Conservation (phyloP, 805 yeast genomes). For the Saccharomycopsis oosterbeekiorum region DNA sequence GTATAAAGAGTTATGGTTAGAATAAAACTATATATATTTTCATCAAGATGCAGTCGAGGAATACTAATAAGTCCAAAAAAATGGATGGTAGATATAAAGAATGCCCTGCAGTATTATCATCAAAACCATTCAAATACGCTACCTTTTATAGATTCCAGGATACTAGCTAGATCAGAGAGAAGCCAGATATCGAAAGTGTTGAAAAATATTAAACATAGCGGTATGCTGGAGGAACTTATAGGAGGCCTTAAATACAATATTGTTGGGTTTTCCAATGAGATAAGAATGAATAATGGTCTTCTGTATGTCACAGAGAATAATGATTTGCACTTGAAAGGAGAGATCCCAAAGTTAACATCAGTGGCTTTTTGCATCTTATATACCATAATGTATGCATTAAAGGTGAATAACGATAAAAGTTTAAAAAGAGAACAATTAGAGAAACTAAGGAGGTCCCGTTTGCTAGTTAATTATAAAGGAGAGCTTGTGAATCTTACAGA, state of each 20-base stretch:
- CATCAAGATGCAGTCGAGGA: not conserved
- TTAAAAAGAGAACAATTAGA: not conserved
- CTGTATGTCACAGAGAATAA: not conserved
- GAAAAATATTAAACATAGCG: not conserved
- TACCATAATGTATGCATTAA: constrained; percentile 4
- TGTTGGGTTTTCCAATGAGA: constrained; percentile 2
- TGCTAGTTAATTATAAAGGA: not conserved
- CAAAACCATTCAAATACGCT: not conserved
- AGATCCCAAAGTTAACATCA: not conserved
- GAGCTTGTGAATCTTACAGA: not conserved
- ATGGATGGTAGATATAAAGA: not conserved
- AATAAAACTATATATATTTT: not conserved
- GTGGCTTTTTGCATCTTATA: constrained; percentile 2
- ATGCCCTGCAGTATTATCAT: too few relatives aligned
- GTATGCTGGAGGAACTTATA: not conserved
- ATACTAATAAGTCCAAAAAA: not conserved
- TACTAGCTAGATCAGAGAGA: not conserved
- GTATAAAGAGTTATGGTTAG: not conserved
- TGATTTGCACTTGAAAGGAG: not conserved
- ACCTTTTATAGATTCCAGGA: not conserved
- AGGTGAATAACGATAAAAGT: not conserved
- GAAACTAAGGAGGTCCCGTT: not conserved
- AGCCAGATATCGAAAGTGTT: constrained; percentile 2
- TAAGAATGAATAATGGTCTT: not conserved
- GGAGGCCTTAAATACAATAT: constrained; percentile 1